A percentile compares a stretch with the other conserved stretches of the same genome.
Evolutionary conservation across 192 early-diverging fungal species (phyloP).

Genomic region (Entomortierella beljakovae): DNA sequence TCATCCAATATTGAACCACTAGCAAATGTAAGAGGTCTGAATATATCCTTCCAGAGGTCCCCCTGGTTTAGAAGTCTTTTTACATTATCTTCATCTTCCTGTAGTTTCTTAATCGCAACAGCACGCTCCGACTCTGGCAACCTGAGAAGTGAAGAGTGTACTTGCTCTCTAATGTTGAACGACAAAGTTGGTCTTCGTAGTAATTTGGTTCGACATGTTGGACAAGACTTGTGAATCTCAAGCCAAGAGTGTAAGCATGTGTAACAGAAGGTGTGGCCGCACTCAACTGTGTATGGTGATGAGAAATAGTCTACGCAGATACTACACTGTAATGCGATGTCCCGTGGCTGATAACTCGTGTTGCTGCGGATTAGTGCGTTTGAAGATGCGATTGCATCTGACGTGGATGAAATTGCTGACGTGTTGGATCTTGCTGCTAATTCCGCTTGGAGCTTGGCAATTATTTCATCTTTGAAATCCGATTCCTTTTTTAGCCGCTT

Average conservation of each 20-base stretch:
- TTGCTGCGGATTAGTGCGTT: not conserved
- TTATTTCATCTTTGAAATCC: constrained; percentile 45
- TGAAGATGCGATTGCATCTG: constrained; percentile 1
- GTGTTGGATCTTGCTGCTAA: not conserved
- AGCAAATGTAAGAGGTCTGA: constrained; percentile 25
- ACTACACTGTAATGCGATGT: constrained; percentile 38
- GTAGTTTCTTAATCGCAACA: constrained; percentile 7
- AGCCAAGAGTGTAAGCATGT: constrained; percentile 52
- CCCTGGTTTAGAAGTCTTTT: constrained; percentile 12
- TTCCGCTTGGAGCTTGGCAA: constrained; percentile 27
- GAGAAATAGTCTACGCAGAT: constrained; percentile 55
- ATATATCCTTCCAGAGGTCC: constrained; percentile 32
- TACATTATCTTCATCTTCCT: constrained; percentile 22
- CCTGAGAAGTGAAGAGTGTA: constrained; percentile 31
- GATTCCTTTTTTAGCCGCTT: constrained; percentile 39
- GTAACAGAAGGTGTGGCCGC: constrained; percentile 58
- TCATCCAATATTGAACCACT: constrained; percentile 29
- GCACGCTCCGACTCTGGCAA: constrained; percentile 32
- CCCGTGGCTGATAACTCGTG: not conserved
- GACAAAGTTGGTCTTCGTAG: constrained; percentile 42
- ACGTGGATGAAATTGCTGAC: not conserved
- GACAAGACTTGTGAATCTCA: constrained; percentile 50
- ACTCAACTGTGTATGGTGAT: constrained; percentile 49
- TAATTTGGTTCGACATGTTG: constrained; percentile 52
- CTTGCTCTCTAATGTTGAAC: constrained; percentile 51